Percentiles rank a stretch among this genome's conserved stretches.
Evolutionary conservation across 257 asterid species (phyloP).

Genomic region (Salvia hispanica): DNA sequence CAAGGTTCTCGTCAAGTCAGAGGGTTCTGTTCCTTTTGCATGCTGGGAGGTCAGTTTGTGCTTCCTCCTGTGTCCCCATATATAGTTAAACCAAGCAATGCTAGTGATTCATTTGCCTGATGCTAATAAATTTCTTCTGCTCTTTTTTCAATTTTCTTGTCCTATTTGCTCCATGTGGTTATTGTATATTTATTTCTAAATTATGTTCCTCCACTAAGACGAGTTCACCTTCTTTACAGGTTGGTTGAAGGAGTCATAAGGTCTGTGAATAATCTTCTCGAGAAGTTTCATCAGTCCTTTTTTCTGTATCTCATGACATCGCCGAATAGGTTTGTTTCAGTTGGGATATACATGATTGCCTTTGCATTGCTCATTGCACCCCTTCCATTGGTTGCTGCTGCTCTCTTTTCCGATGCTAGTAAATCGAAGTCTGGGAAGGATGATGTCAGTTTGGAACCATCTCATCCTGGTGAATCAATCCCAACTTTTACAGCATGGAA

Average conservation of each 20-base stretch:
- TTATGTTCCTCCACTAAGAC: conserved; percentile 25
- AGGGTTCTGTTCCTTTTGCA: conserved; percentile 57
- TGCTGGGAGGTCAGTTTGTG: conserved; percentile 71
- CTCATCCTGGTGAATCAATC: conserved; percentile 37
- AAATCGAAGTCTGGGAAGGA: conserved; percentile 34
- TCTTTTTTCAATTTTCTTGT: conserved; percentile 19
- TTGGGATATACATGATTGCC: conserved; percentile 93
- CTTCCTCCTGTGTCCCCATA: conserved; percentile 3
- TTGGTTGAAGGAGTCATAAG: conserved; percentile 86
- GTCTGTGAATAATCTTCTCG: conserved; percentile 91
- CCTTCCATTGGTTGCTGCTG: conserved; percentile 86
- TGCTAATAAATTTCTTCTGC: neutral
- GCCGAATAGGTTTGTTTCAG: conserved; percentile 78
- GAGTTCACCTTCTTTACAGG: conserved; percentile 48
- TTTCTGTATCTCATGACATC: conserved; percentile 86
- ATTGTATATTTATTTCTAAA: neutral
- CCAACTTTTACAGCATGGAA: conserved; percentile 63
- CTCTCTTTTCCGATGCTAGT: conserved; percentile 64
- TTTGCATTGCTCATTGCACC: conserved; percentile 85
- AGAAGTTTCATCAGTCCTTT: conserved; percentile 96
- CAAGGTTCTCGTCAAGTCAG: conserved; percentile 54
- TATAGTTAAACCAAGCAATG: conserved; percentile 21
- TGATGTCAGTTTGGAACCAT: conserved; percentile 31
- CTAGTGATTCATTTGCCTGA: conserved; percentile 10
- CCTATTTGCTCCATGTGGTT: conserved; percentile 15